Percentiles rank a stretch among this genome's conserved stretches.
These are phyloP conservation scores for Plantago coronopus DNA, from an alignment of 305 asterid species.

Conservation along the genomic window DNA sequence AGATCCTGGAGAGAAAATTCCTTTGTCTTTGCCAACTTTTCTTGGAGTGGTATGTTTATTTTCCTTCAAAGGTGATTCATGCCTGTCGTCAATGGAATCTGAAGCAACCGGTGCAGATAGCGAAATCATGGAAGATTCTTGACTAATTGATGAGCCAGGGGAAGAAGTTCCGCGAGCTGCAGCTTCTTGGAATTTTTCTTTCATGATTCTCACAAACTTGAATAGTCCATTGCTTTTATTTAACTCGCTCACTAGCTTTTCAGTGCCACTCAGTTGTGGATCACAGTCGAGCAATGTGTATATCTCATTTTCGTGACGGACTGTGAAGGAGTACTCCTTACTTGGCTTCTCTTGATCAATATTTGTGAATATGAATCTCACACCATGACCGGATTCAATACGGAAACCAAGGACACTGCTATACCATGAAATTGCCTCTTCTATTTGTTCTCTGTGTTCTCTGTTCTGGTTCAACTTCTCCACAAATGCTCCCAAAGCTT, in stretches of 20 bases:
- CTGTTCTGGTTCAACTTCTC: conserved; percentile 44
- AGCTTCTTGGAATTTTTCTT: conserved; percentile 78
- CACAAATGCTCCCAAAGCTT: conserved; percentile 51
- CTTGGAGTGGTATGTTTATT: background rate
- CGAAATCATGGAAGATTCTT: conserved; percentile 12
- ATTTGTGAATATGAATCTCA: conserved; percentile 78
- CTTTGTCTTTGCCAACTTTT: conserved; percentile 15
- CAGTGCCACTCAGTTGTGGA: conserved; percentile 60
- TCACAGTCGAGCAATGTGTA: conserved; percentile 71
- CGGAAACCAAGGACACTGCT: conserved; percentile 80
- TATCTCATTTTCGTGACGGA: conserved; percentile 68
- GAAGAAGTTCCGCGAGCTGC: conserved; percentile 32
- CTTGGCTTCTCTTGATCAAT: conserved; percentile 50
- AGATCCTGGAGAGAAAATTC: conserved; percentile 9
- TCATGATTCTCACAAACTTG: conserved; percentile 86
- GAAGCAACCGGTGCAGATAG: conserved; percentile 16
- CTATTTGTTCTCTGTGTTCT: conserved; percentile 54
- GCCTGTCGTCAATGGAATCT: conserved; percentile 8
- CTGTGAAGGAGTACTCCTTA: conserved; percentile 65
- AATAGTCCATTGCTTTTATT: conserved; percentile 74
- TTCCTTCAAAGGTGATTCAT: conserved; percentile 7
- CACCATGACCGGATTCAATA: conserved; percentile 82
- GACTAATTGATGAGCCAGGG: background rate
- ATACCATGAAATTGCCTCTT: conserved; percentile 88
- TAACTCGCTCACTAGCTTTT: conserved; percentile 60